Base-by-base conservation (phyloP, 2,329 filamentous ascomycete species). In the Beauveria caledonica region DNA sequence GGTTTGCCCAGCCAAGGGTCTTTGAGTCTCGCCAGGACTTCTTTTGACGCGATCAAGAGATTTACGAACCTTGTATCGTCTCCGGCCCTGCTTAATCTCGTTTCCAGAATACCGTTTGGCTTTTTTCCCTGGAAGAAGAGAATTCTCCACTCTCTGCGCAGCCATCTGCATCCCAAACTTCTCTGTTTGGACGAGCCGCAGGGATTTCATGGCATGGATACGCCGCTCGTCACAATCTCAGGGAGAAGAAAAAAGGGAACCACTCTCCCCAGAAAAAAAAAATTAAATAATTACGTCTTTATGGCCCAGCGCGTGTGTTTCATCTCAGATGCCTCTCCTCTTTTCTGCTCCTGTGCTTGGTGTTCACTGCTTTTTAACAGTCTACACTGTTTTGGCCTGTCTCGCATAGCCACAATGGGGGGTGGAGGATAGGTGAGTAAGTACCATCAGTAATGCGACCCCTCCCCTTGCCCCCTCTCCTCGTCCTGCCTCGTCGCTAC, bases 401-500 rank as follows among this genome's bases (percentile, higher is more conserved):
- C 54, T 57, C 44, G 54, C 54, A 57, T 57, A 57, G 54, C 54
- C 54, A 57, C 54, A 57, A 40, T 54, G 51, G 51, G 51, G 51
- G 51, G 21, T 15, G n/a, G 13, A n/a, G 36, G 36, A 3, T 6
- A 21, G n/a, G n/a, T n/a, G n/a, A n/a, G n/a, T n/a, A n/a, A n/a
- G n/a, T n/a, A n/a, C n/a, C n/a, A n/a, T n/a, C n/a, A n/a, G 7
- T 40, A 53, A 42, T 53, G 21, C 7, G n/a, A 17, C 48, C n/a
- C n/a, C 49, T 19, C 49, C 33, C 27, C 50, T 21, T 17, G 8
- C 19, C 23, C 19, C 23, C 42, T 21, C 42, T 23, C 45, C 11
- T 27, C 23, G 13, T 17, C 23, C 33, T 49, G 13, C 23, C 25
- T 25, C 23, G 44, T 53, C 33, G 33, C 33, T 36, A 27, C n/a